Conservation (phyloP, 202 grass and related monocot genomes). For the Elaeis oleifera region DNA sequence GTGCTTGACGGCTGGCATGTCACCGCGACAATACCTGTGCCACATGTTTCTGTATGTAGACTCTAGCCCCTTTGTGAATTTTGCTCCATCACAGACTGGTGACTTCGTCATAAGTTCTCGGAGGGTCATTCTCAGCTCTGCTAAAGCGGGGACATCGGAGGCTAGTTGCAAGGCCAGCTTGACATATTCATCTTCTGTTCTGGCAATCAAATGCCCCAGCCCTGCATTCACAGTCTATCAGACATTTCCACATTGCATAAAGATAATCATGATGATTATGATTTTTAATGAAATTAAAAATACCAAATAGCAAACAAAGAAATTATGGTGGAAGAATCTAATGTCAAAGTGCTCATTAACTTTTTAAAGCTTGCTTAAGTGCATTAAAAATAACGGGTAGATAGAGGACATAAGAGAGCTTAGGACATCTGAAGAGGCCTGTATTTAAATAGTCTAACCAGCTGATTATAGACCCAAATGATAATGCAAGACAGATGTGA, state of each 20-base stretch:
- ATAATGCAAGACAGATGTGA: too few species aligned
- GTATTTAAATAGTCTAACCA: too few species aligned
- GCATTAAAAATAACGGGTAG: too few species aligned
- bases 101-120: constrained; percentile 82
- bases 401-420: too few species aligned
- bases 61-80: constrained; percentile 66
- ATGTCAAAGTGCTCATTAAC: too few species aligned
- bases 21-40: constrained; percentile 64
- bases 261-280: too few species aligned
- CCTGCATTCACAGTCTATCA: constrained; percentile 36
- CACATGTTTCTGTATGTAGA: constrained; percentile 88
- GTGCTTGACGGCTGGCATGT: constrained; percentile 52
- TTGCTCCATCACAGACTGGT: constrained; percentile 66
- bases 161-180: constrained; percentile 65
- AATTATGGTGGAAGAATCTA: too few species aligned
- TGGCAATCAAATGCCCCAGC: constrained; percentile 64
- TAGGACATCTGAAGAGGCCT: too few species aligned
- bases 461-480: too few species aligned
- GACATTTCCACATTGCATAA: not conserved
- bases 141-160: constrained; percentile 67
- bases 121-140: constrained; percentile 66
- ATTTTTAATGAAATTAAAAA: too few species aligned
- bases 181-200: constrained; percentile 86
- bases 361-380: too few species aligned
- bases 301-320: too few species aligned